A percentile compares a stretch with the other conserved stretches of the same genome.
Conservation (phyloP, 768 basidiomycete species). For the Podaxis carcinomalis region DNA sequence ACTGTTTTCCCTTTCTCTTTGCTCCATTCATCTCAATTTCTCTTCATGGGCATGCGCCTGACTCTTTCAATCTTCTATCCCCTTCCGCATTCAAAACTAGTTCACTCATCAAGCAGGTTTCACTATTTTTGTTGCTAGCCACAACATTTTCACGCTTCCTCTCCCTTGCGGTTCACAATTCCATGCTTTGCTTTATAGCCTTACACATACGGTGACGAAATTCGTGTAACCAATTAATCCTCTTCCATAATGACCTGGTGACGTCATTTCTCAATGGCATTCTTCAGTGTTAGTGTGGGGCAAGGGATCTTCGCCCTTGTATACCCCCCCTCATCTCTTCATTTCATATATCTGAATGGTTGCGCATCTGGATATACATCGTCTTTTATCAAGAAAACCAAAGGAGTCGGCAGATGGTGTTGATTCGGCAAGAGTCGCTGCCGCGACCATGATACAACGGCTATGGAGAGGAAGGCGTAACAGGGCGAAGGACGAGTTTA, state of each 20-base stretch:
- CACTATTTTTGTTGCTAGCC: constrained; percentile 9
- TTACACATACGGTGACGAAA: constrained; percentile 1
- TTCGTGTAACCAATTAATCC: constrained; percentile 11
- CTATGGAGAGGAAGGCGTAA: constrained; percentile 31
- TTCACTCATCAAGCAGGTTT: constrained; percentile 10
- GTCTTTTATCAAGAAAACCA: constrained; percentile 6
- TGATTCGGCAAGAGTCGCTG: constrained; percentile 22
- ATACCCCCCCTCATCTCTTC: background rate
- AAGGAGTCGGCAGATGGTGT: constrained; percentile 6
- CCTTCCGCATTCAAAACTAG: constrained; percentile 5
- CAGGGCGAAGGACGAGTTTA: constrained; percentile 20
- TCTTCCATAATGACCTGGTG: background rate
- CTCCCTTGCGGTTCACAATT: constrained; percentile 8
- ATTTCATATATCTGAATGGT: constrained; percentile 1
- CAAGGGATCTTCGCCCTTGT: background rate
- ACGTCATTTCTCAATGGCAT: background rate
- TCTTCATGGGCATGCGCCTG: constrained; percentile 1
- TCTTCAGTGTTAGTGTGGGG: background rate
- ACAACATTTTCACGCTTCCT: constrained; percentile 15
- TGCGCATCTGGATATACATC: constrained; percentile 1
- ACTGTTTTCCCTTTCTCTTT: constrained; percentile 17
- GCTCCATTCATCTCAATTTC: constrained; percentile 15
- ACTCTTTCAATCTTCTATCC: constrained; percentile 12
- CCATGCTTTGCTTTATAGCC: constrained; percentile 6
- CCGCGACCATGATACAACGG: constrained; percentile 35